Evolutionary conservation across 2,329 filamentous ascomycete genomes (phyloP), one percentile per base, ranked within the genome.

Genomic region (Colletotrichum sp.): DNA sequence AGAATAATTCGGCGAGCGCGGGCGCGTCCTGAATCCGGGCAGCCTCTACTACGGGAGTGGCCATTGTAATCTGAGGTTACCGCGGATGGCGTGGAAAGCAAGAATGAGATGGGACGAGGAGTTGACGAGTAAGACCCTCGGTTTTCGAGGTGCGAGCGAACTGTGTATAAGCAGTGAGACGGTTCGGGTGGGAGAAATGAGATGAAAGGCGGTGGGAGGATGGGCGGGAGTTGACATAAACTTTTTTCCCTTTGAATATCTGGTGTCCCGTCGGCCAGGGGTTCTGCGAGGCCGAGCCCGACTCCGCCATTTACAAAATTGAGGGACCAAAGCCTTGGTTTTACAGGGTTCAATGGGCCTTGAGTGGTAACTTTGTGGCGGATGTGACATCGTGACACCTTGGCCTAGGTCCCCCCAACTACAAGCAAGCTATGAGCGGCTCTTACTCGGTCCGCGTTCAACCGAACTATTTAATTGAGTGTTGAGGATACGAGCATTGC

Each of bases 1-100:
- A 59, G 59, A 77, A 78, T 15, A 79, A 22, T 15, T 72, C 62
- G 26, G 70, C 67, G 12, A 79, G 65, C 22, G 57, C 69, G 15
- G 71, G 52, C 3, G 68, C 74, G 59, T 79, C 78, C 26, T 60
- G 59, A 5, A 64, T 28, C 32, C 12, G 48, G 10, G 78, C 78
- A 18, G 9, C 24, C 16, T 75, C 68, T 3, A 79, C 77, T 3
- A 67, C 24, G 28, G 63, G 62, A 28, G 24, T 36, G 12, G 60
- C 30, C 60, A 65, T 72, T 28, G 36, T 9, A 30, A 22, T 8
- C 16, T 26, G 32, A 22, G 30, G 18, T 15, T 9, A 36, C 39
- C 18, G 52, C 16, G 30, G 34, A 26, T 55, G 68, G 26, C 22
- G 52, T 67, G 52, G 66, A 24, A 57, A 52, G 8, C 12, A 26